Evolutionary conservation across 164 flowering plant species (phyloP).

Genomic region (Dillenia turbinata): DNA sequence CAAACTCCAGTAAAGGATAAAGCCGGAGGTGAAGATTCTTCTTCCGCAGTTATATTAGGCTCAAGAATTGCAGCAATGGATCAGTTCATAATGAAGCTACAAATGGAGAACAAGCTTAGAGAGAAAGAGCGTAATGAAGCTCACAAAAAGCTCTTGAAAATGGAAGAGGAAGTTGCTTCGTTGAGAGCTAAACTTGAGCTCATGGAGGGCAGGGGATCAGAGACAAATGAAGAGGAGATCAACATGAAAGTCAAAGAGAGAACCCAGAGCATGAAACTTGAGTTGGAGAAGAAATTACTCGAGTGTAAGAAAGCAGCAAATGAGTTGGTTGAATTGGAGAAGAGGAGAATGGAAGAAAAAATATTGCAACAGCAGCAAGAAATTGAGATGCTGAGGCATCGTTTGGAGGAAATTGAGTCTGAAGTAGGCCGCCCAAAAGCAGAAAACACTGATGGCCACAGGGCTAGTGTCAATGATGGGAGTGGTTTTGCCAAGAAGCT

Average conservation of each 20-base stretch:
- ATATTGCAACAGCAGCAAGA: constrained; percentile 77
- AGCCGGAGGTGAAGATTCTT: constrained; percentile 49
- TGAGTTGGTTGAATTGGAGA: constrained; percentile 66
- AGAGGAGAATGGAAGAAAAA: constrained; percentile 82
- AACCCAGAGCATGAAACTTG: constrained; percentile 42
- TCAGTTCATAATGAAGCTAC: constrained; percentile 76
- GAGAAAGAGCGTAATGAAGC: constrained; percentile 84
- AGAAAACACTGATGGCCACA: constrained; percentile 11
- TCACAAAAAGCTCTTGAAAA: constrained; percentile 54
- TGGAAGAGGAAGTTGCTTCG: constrained; percentile 72
- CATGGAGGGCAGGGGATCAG: constrained; percentile 30
- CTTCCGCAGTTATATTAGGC: constrained; percentile 62
- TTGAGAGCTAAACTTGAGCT: constrained; percentile 51
- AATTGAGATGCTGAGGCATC: constrained; percentile 61
- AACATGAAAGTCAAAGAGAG: constrained; percentile 68
- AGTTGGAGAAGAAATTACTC: constrained; percentile 63
- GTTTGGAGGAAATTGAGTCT: constrained; percentile 75
- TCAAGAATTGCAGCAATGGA: constrained; percentile 92
- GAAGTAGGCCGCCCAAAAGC: constrained; percentile 44
- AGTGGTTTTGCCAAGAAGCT: constrained; percentile 57
- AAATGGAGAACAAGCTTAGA: constrained; percentile 73
- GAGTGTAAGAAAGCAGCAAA: constrained; percentile 77
- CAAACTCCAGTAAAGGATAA: constrained; percentile 73
- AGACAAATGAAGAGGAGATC: constrained; percentile 63
- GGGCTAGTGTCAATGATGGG: constrained; percentile 30